Evolutionary conservation across 441 rosid species (phyloP).

Genomic region (Capsella rubella): DNA sequence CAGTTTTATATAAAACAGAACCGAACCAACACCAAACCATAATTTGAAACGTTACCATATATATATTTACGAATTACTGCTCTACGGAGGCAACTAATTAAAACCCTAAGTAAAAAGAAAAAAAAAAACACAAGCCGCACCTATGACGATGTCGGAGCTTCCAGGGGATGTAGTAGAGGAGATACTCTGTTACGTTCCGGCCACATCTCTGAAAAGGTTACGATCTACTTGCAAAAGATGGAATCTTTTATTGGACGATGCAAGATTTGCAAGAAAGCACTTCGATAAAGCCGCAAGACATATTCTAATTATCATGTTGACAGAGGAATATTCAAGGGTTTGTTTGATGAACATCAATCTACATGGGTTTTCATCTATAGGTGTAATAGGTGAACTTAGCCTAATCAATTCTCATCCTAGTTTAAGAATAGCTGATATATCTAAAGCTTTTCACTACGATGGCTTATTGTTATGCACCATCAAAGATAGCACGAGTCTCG

Average conservation of each 20-base stretch:
- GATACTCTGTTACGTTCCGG: slow-evolving; percentile 1
- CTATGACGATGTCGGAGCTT: not conserved
- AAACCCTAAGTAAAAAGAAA: not conserved
- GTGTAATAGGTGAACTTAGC: not conserved
- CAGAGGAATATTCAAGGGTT: not conserved
- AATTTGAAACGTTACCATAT: no score
- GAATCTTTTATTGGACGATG: not conserved
- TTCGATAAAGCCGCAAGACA: not conserved
- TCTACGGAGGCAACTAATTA: not conserved
- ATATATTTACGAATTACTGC: not conserved
- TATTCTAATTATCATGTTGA: not conserved
- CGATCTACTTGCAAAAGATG: not conserved
- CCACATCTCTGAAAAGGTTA: not conserved
- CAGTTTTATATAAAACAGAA: no score
- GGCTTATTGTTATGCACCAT: not conserved
- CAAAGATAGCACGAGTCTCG: not conserved
- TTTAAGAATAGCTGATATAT: not conserved
- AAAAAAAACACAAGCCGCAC: not conserved
- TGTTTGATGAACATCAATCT: not conserved
- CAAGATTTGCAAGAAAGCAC: not conserved
- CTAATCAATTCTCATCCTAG: not conserved
- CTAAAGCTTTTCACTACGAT: not conserved
- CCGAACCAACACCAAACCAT: no score
- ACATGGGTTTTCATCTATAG: not conserved
- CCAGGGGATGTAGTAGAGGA: not conserved